Evolutionary conservation across 345 rosid species (phyloP).

Genomic region (Limnanthes douglasii): DNA sequence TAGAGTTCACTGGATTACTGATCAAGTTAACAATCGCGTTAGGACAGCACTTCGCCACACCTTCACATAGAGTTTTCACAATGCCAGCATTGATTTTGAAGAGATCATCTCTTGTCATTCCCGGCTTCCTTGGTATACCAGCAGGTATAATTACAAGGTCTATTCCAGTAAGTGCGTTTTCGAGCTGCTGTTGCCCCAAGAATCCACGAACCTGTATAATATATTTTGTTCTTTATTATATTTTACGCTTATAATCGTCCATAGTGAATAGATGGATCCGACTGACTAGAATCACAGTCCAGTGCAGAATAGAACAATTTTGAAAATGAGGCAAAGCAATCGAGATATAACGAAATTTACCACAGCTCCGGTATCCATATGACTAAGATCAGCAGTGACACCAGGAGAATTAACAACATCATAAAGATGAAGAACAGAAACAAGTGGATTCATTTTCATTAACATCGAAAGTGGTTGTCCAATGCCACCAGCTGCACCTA

Average conservation of each 20-base stretch:
- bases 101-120: slow-evolving; percentile 84
- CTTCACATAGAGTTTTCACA: slow-evolving; percentile 68
- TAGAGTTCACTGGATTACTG: slow-evolving; percentile 80
- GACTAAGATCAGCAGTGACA: slow-evolving; percentile 82
- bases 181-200: slow-evolving; percentile 68
- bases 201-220: slow-evolving; percentile 67
- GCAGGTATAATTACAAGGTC: slow-evolving; percentile 86
- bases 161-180: slow-evolving; percentile 62
- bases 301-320: slow-evolving; percentile 1
- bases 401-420: slow-evolving; percentile 79
- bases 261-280: too few species aligned
- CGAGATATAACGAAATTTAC: slow-evolving; percentile 16
- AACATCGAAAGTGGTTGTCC: slow-evolving; percentile 59
- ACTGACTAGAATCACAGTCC: background rate
- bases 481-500: slow-evolving; percentile 79
- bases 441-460: slow-evolving; percentile 71
- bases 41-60: slow-evolving; percentile 57
- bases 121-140: slow-evolving; percentile 82
- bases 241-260: too few species aligned
- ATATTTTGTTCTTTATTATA: too few species aligned
- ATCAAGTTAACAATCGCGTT: slow-evolving; percentile 67
- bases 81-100: slow-evolving; percentile 89
- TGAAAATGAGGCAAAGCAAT: background rate
- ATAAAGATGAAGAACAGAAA: slow-evolving; percentile 70
- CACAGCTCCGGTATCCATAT: slow-evolving; percentile 87